Evolutionary conservation across 345 rosid genomes (phyloP).

Genomic region (Schrenkiella parvula): DNA sequence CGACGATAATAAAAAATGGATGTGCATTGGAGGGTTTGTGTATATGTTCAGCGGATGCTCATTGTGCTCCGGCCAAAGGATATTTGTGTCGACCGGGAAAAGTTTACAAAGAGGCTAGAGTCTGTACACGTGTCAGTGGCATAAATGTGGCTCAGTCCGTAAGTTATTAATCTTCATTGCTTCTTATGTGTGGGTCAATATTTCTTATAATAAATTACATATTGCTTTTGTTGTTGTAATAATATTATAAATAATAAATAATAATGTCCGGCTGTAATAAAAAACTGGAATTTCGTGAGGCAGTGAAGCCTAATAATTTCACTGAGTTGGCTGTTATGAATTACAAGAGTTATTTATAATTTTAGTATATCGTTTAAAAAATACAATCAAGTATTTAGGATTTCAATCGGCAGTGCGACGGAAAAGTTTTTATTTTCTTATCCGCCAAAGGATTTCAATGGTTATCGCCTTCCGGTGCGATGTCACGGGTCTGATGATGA

Average conservation of each 20-base stretch:
- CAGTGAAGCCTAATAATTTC: not conserved
- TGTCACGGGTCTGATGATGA: too few relatives aligned
- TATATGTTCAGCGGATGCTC: conserved; percentile 57
- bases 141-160: not conserved
- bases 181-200: not conserved
- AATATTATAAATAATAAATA: not conserved
- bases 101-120: conserved; percentile 49
- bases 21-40: conserved; percentile 74
- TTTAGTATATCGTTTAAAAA: not conserved
- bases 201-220: not conserved
- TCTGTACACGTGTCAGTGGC: conserved; percentile 34
- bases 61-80: conserved; percentile 63
- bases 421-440: too few relatives aligned
- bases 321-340: not conserved
- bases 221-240: not conserved
- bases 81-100: conserved; percentile 62
- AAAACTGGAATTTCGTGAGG: not conserved
- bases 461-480: too few relatives aligned
- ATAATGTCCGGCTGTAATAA: not conserved
- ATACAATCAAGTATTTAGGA: not conserved
- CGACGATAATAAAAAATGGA: conserved; percentile 38
- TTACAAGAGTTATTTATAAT: not conserved
- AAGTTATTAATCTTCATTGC: not conserved
- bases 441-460: too few relatives aligned
- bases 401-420: too few relatives aligned